Conservation (phyloP, 148 eudicot genomes). For the Amaranthus hypochondriacus region DNA sequence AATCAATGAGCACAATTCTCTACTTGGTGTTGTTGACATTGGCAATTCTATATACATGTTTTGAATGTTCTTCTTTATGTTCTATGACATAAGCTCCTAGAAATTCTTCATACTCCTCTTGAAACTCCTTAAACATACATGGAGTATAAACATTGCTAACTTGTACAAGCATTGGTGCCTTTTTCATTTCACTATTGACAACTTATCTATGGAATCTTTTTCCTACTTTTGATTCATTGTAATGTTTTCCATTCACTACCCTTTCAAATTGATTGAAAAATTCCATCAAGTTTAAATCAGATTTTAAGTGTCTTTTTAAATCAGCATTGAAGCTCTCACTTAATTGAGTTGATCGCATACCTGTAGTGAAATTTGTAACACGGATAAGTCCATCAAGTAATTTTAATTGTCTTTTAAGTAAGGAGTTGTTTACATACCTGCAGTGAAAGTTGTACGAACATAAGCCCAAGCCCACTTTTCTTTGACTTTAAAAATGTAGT, state of each 20-base stretch:
- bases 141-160: conserved; percentile 27
- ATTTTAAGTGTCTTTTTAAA: no score
- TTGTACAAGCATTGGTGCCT: background rate
- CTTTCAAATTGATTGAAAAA: conserved; percentile 30
- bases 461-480: no score
- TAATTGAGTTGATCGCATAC: no score
- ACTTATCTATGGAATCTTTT: conserved; percentile 21
- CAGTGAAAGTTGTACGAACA: no score
- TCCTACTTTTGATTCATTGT: conserved; percentile 24
- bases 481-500: no score
- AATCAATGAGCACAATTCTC: conserved; percentile 12
- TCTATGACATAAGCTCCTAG: no score
- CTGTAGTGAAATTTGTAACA: no score
- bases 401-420: no score
- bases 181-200: conserved; percentile 3
- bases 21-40: conserved; percentile 16
- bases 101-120: background rate
- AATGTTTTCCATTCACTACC: conserved; percentile 25
- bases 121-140: conserved; percentile 26
- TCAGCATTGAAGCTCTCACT: no score
- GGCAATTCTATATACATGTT: conserved; percentile 17
- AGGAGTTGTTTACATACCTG: no score
- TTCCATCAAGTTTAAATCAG: background rate
- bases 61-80: no score
- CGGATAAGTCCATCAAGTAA: no score